Conservation (phyloP, 2,329 filamentous ascomycete genomes). For the Trichoderma afroharzianum region DNA sequence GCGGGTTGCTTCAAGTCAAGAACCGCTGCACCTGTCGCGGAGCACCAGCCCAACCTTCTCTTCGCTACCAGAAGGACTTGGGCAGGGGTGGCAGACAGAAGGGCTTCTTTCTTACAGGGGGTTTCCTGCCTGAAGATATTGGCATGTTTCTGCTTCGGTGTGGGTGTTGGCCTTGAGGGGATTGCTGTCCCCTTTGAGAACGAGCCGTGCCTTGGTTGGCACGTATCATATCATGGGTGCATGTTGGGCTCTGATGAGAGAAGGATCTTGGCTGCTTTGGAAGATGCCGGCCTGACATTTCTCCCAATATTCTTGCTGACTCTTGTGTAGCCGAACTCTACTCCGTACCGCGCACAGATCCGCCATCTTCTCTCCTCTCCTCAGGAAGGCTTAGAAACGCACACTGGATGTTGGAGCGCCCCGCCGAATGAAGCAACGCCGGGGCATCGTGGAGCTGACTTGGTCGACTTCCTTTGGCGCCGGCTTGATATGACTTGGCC, state of each 20-base stretch:
- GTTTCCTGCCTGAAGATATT: not conserved
- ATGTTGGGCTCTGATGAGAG: not conserved
- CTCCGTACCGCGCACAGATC: not conserved
- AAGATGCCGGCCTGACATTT: not conserved
- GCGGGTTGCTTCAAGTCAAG: not conserved
- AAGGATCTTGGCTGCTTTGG: not conserved
- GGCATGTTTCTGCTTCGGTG: not conserved
- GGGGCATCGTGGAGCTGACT: not conserved
- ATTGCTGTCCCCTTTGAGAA: not conserved
- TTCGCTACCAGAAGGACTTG: not conserved
- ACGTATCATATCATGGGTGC: not conserved
- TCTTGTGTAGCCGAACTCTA: not conserved
- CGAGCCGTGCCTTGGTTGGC: not conserved
- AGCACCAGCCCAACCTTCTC: not conserved
- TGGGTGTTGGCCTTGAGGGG: not conserved
- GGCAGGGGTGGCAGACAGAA: not conserved
- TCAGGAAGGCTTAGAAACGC: not conserved
- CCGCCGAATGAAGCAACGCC: not conserved
- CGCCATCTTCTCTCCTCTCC: not conserved
- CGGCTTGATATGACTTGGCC: not conserved
- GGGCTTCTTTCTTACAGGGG: not conserved
- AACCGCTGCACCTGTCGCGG: not conserved
- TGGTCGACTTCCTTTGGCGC: not conserved
- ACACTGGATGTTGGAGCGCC: not conserved
- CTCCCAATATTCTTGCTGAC: not conserved